Conservation (phyloP, 2,329 filamentous ascomycete species). For the Aspergillus felis region DNA sequence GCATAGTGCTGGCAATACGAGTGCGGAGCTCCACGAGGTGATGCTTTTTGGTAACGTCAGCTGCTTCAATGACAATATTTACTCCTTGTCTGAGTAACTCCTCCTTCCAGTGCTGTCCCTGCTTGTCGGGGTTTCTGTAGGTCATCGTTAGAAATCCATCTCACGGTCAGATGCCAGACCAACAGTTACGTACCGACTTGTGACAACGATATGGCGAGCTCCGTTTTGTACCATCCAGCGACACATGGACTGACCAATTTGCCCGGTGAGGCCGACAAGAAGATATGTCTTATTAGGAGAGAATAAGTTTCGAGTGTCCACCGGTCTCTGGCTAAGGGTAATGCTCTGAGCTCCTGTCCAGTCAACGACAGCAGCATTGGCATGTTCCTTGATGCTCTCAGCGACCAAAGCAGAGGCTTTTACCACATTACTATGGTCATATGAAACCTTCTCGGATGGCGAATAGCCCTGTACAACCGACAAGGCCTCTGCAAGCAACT, state of each 20-base stretch:
- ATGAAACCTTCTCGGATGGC: neutral
- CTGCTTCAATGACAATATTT: constrained; percentile 6
- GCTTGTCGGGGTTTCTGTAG: constrained; percentile 2
- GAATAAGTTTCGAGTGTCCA: constrained; percentile 14
- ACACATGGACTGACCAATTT: constrained; percentile 26
- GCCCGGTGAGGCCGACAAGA: constrained; percentile 27
- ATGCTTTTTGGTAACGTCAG: constrained; percentile 5
- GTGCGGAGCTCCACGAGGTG: constrained; percentile 3
- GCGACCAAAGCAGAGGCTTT: constrained; percentile 3
- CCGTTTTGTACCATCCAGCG: constrained; percentile 29
- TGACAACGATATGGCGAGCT: constrained; percentile 25
- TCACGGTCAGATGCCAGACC: too few relatives aligned
- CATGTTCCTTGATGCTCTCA: neutral
- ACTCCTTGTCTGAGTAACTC: constrained; percentile 2
- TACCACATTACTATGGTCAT: neutral
- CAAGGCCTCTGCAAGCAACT: constrained; percentile 1
- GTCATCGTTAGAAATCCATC: neutral
- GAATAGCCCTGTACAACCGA: neutral
- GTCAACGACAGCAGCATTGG: neutral
- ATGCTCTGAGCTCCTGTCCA: constrained; percentile 5
- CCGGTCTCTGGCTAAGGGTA: constrained; percentile 5
- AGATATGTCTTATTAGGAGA: constrained; percentile 27
- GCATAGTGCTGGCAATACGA: constrained; percentile 8
- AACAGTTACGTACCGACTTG: constrained; percentile 21
- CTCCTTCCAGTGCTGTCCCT: constrained; percentile 2